Conservation (phyloP, 2,329 filamentous ascomycete genomes). For the Beauveria medogensis region DNA sequence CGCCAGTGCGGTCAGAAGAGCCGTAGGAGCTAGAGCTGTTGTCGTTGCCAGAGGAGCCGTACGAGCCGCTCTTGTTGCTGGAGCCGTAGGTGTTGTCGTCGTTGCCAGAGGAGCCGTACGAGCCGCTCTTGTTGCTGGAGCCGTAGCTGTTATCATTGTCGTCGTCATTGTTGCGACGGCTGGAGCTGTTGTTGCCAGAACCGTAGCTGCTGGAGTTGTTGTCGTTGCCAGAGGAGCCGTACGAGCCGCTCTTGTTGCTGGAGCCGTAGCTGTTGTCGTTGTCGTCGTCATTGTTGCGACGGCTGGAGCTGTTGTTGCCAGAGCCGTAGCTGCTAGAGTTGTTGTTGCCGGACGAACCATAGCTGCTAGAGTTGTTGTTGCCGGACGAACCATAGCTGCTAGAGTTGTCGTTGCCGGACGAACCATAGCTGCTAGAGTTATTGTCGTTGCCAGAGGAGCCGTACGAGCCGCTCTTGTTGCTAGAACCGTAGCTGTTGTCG, state of each 20-base stretch:
- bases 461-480: conserved; percentile 3
- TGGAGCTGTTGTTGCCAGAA: conserved; percentile 4
- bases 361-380: conserved; percentile 13
- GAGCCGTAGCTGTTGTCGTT: conserved; percentile 10
- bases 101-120: conserved; percentile 16
- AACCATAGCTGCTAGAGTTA: conserved; percentile 11
- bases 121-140: conserved; percentile 10
- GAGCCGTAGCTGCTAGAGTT: conserved; percentile 10
- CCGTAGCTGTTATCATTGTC: too few species aligned
- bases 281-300: too few species aligned
- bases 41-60: conserved; percentile 15
- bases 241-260: neutral
- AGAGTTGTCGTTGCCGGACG: conserved; percentile 11
- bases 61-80: conserved; percentile 10
- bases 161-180: too few species aligned
- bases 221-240: conserved; percentile 11
- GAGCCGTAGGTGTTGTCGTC: conserved; percentile 10
- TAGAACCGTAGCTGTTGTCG: conserved; percentile 13
- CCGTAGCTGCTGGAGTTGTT: neutral
- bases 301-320: neutral
- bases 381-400: conserved; percentile 18
- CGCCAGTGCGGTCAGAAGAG: too few species aligned
- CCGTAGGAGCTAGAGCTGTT: conserved; percentile 1
- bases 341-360: conserved; percentile 8
- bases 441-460: conserved; percentile 17